Conservation (phyloP, 306 rosid genomes). For the Coriaria nepalensis region DNA sequence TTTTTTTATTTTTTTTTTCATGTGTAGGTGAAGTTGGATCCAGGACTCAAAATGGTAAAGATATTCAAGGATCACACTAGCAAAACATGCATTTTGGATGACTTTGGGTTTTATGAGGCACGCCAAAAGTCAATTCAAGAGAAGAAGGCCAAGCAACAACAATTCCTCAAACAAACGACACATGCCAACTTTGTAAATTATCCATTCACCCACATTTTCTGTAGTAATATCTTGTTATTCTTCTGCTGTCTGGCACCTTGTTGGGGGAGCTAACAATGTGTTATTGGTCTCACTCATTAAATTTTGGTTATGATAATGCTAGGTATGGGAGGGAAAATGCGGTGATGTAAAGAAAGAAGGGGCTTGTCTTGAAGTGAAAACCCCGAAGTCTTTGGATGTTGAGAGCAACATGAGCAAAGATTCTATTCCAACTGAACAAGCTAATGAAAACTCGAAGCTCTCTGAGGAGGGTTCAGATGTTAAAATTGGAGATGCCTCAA, state of each 20-base stretch:
- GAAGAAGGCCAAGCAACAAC: slow-evolving; percentile 77
- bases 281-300: not conserved
- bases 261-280: not conserved
- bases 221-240: no score
- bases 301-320: slow-evolving; percentile 1
- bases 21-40: slow-evolving; percentile 64
- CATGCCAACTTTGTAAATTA: no score
- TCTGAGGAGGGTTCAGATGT: slow-evolving; percentile 40
- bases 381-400: slow-evolving; percentile 32
- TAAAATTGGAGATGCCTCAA: slow-evolving; percentile 63
- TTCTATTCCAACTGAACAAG: no score
- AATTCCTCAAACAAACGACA: slow-evolving; percentile 64
- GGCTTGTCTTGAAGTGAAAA: slow-evolving; percentile 32
- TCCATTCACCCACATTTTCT: no score
- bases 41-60: slow-evolving; percentile 56
- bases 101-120: slow-evolving; percentile 71
- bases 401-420: slow-evolving; percentile 31
- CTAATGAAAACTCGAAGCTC: slow-evolving; percentile 22
- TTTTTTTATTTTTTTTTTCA: no score
- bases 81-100: slow-evolving; percentile 84
- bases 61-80: slow-evolving; percentile 69
- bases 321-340: slow-evolving; percentile 93
- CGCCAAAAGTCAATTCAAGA: slow-evolving; percentile 87
- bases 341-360: slow-evolving; percentile 55
- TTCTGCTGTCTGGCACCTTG: not conserved